phyloP scores from a whole-genome alignment of 371 early-diverging fungal genomes.

The Dichotomocladium elegans region DNA sequence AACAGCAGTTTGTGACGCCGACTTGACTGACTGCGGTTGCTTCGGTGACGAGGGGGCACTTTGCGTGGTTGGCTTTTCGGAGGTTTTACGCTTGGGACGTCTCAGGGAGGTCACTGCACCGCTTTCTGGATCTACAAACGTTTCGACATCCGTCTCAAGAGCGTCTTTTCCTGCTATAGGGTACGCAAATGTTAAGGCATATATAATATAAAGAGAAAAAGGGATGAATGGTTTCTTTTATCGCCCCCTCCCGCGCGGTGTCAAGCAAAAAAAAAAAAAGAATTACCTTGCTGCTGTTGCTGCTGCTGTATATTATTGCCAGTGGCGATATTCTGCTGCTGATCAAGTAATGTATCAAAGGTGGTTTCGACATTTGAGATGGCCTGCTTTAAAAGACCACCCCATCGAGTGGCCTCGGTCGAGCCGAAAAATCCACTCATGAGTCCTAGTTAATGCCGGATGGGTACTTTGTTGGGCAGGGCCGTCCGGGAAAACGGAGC shows the following conservation, averaged over 20 bases:
- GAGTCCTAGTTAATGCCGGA: no score
- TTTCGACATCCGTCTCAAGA: constrained; percentile 36
- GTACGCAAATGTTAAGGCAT: not conserved
- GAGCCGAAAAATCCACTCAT: constrained; percentile 42
- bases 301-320: not conserved
- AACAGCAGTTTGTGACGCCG: not conserved
- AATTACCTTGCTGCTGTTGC: constrained; percentile 1
- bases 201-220: not conserved
- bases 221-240: not conserved
- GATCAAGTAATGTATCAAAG: constrained; percentile 76
- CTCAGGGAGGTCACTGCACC: constrained; percentile 45
- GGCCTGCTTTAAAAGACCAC: constrained; percentile 71
- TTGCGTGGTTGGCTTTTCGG: not conserved
- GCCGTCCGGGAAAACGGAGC: no score
- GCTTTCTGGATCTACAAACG: constrained; percentile 44
- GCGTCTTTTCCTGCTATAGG: not conserved
- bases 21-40: no score
- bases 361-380: constrained; percentile 75
- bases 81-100: constrained; percentile 13
- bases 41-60: not conserved
- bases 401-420: constrained; percentile 46
- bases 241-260: not conserved
- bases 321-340: constrained; percentile 8
- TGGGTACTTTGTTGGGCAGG: no score
- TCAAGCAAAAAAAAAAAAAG: not conserved